Evolutionary conservation across 2,329 filamentous ascomycete species (phyloP), one percentile per base, ranked within the genome.

Genomic region (Chrysoporthe austroafricana): DNA sequence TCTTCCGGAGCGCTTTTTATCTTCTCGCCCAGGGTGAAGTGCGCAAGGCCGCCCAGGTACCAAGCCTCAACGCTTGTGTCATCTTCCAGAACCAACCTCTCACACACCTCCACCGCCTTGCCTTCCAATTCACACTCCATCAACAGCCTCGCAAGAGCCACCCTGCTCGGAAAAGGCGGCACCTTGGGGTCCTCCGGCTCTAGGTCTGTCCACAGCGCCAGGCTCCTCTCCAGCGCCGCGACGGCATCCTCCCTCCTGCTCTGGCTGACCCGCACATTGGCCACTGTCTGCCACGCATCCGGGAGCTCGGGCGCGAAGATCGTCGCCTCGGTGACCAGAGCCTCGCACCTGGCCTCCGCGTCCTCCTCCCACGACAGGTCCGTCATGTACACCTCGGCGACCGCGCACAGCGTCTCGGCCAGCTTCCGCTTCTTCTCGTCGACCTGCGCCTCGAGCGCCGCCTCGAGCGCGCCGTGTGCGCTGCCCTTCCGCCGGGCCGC

Each of bases 311-410:
- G 94, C 68, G 92, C 92, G 70, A 96, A 88, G 73, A 97, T 83
- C 66, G 96, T 90, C 36, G 96, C 96, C 81, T 99, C 94, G 6
- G 94, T 97, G 71, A 98, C 88, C 68, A 97, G 88, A 5, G 88
- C 83, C 80, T 99, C 95, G 82, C 96, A 99, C 72, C 90, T 88
- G 72, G 87, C 83, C 81, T 99, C 96, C 5, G 95, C 96, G 76
- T 97, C 94, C 63, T 90, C 88, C 79, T 97, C 94, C 93, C 87
- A 96, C 74, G 92, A 96, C 73, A 98, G 82, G 81, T 99, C 96
- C 13, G 96, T 99, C 96, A 99, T 99, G 83, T 97, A 99, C 62
- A 99, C 93, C 81, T 99, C 96, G 7, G 93, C 90, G 69, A 98
- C 93, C 39, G 92, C 93, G 79, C 96, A 99, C 46, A 99, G 85